A percentile compares a stretch with the other conserved stretches of the same genome.
Conservation (phyloP, 2,329 filamentous ascomycete genomes). For the Penicillium sp. region DNA sequence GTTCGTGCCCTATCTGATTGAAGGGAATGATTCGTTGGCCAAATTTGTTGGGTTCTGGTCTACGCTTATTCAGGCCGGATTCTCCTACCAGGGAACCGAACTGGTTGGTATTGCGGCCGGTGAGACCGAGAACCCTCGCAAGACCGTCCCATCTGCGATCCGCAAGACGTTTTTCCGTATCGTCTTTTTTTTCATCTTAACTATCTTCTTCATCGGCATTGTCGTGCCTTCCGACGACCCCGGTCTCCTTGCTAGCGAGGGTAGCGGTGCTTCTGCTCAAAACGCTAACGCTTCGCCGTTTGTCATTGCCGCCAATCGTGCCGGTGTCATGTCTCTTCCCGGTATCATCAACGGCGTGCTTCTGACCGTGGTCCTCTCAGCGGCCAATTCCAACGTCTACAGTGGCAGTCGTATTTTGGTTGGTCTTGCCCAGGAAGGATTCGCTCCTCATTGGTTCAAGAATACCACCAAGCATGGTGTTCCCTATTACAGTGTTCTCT, state of each 20-base stretch:
- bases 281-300: constrained; percentile 38
- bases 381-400: constrained; percentile 44
- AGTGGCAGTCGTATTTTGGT: constrained; percentile 65
- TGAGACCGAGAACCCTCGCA: constrained; percentile 69
- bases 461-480: constrained; percentile 43
- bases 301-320: constrained; percentile 42
- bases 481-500: constrained; percentile 44
- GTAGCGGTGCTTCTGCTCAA: constrained; percentile 14
- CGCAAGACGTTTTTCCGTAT: constrained; percentile 74
- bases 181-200: constrained; percentile 53
- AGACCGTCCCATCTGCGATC: constrained; percentile 69
- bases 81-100: constrained; percentile 60
- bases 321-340: constrained; percentile 36
- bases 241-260: constrained; percentile 47
- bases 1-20: constrained; percentile 63
- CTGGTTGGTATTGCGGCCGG: constrained; percentile 73
- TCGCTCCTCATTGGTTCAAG: constrained; percentile 45
- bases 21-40: constrained; percentile 55
- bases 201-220: constrained; percentile 65
- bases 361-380: constrained; percentile 42
- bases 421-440: constrained; percentile 55
- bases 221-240: constrained; percentile 63
- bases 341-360: constrained; percentile 43
- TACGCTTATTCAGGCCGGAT: constrained; percentile 46
- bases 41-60: constrained; percentile 62